Conservation (phyloP, 2,329 filamentous ascomycete species). For the Colletotrichum australisinense region DNA sequence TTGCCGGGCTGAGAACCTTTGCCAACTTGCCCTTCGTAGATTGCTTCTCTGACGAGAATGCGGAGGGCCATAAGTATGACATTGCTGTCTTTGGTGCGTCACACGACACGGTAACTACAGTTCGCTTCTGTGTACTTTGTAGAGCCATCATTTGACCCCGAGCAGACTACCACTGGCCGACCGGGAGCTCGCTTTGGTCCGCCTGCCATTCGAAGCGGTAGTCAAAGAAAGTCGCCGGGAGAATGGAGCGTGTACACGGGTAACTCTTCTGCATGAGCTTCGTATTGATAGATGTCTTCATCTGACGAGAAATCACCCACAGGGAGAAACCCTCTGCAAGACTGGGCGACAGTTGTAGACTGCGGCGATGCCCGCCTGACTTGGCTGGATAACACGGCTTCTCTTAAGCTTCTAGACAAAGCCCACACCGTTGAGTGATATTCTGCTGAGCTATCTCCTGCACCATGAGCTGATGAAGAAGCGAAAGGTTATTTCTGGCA, state of each 20-base stretch:
- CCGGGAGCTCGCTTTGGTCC: slow-evolving; percentile 45
- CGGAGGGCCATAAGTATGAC: slow-evolving; percentile 36
- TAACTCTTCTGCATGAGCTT: not conserved
- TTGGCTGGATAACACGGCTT: slow-evolving; percentile 80
- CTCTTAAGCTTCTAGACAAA: slow-evolving; percentile 79
- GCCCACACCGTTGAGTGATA: slow-evolving; percentile 61
- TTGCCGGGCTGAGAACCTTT: slow-evolving; percentile 39
- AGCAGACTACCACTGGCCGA: slow-evolving; percentile 39
- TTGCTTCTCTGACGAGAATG: slow-evolving; percentile 39
- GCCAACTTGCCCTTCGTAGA: slow-evolving; percentile 40
- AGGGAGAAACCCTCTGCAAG: slow-evolving; percentile 32
- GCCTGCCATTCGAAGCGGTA: slow-evolving; percentile 41
- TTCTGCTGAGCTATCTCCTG: not conserved
- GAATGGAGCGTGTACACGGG: slow-evolving; percentile 43
- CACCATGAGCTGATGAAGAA: slow-evolving; percentile 13
- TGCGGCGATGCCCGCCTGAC: slow-evolving; percentile 84
- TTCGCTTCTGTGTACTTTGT: not conserved
- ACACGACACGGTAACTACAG: slow-evolving; percentile 42
- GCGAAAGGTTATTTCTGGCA: slow-evolving; percentile 44
- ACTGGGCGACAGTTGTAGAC: slow-evolving; percentile 67
- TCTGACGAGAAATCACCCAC: slow-evolving; percentile 24
- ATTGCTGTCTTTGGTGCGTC: slow-evolving; percentile 45
- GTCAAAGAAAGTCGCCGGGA: slow-evolving; percentile 37
- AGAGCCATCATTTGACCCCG: not conserved
- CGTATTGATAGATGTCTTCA: too few species aligned